Base-by-base conservation (phyloP, 129 eudicot genomes). In the Cynara cardunculus region DNA sequence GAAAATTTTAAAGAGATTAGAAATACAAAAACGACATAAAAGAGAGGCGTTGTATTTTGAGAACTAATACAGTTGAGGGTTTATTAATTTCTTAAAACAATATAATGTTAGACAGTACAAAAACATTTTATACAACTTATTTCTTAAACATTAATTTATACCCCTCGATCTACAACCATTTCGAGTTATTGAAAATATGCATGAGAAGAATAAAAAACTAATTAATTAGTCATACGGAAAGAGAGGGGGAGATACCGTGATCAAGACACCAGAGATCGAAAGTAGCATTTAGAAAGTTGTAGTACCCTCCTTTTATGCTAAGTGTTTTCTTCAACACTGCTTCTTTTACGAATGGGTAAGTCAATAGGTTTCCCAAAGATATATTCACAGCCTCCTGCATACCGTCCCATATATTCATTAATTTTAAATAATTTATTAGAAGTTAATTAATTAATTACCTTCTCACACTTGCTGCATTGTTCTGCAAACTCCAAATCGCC, bases 321-420 rank as follows among this genome's bases (percentile, higher is more conserved):
- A 94, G 56, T 35, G 82, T 37, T 25, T 82, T 88, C 62, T 91
- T 91, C 56, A 72, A 14, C 7, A 81, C 88, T 24, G 88, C 97
- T 24, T 83, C 88, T 69, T 90, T 77, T 64, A 91, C 97, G 75
- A 91, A 94, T 35, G 98, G 97, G 77, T 94, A 94, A 2, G 90
- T 88, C 65, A 91, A 70, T 49, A 94, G 69, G 82, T 94, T 94
- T 61, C 86, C 96, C 11, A 94, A 69, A 2, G 98, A 94, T 9
- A 94, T 86, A 83, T 94, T 91, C 84, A 94, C 98, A 21, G 98
- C 97, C 82, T 91, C 98, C 97, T 93, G 82, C 84, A 79, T 56
- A 18, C n/a, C 12, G 7, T 16, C 22, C 26, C 25, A 21, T 7
- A 5, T 25, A 53, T 53, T 7, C 22, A 53, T 53, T 2, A 2